phyloP scores from a whole-genome alignment of 23 red algal species.

The Gracilaria domingensis region DNA sequence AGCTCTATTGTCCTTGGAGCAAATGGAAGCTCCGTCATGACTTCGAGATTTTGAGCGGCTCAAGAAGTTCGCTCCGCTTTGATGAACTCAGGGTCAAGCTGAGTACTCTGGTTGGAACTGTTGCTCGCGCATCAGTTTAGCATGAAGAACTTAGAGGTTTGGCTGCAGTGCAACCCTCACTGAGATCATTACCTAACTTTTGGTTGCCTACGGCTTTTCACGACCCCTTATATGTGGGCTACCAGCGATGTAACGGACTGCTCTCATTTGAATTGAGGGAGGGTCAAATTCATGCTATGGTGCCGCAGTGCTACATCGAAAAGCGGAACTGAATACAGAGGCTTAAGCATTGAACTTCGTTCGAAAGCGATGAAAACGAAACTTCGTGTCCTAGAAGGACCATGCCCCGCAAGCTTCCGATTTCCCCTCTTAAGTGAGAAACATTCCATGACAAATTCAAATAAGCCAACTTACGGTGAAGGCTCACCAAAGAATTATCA shows the following conservation, averaged over 20 bases:
- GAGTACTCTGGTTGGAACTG: neutral
- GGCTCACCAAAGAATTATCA: too few relatives aligned
- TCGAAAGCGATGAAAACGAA: too few relatives aligned
- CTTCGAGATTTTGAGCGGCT: neutral
- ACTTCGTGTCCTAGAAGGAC: too few relatives aligned
- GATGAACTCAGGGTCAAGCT: neutral
- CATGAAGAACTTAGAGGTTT: too few relatives aligned
- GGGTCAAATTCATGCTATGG: neutral
- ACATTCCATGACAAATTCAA: too few relatives aligned
- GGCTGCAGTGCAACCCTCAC: neutral
- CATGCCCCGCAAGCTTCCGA: too few relatives aligned
- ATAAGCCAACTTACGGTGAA: too few relatives aligned
- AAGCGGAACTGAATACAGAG: neutral
- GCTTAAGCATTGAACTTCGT: too few relatives aligned
- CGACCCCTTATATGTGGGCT: neutral
- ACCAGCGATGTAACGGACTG: neutral
- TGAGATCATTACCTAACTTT: neutral
- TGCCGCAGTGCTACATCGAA: neutral
- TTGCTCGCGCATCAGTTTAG: too few relatives aligned
- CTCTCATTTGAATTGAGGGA: neutral
- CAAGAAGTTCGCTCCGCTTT: neutral
- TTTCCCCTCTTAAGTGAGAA: too few relatives aligned
- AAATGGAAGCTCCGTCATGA: conserved; percentile 18
- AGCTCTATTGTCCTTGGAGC: neutral
- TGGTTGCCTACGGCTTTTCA: neutral